A percentile compares a stretch with the other conserved stretches of the same genome.
phyloP scores from a whole-genome alignment of 345 rosid species.

The Euphorbia peplus region DNA sequence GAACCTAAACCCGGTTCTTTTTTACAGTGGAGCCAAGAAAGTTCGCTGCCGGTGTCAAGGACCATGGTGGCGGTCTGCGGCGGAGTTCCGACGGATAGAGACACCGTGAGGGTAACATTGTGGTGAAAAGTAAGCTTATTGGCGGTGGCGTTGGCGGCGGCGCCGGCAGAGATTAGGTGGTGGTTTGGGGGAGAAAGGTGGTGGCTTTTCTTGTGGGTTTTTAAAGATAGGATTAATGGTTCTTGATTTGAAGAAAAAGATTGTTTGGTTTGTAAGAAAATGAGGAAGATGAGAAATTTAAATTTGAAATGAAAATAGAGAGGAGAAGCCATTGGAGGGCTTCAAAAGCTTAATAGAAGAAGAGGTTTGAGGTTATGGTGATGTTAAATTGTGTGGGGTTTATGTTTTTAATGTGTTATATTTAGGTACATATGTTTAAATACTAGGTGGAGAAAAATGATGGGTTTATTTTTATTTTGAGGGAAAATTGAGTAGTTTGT shows the following conservation, averaged over 20 bases:
- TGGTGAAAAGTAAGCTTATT: conserved; percentile 46
- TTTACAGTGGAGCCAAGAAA: conserved; percentile 68
- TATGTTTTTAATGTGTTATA: not conserved
- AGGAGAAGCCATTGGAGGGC: conserved; percentile 20
- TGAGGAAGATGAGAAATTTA: conserved; percentile 29
- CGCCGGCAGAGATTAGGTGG: too few relatives aligned
- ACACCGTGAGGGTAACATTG: conserved; percentile 55
- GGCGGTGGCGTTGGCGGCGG: conserved; percentile 22
- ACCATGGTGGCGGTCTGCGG: conserved; percentile 64
- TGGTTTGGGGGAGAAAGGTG: conserved; percentile 1
- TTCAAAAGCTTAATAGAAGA: too few relatives aligned
- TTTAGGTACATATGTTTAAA: conserved; percentile 7
- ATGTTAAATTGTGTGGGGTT: not conserved
- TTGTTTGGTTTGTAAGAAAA: conserved; percentile 27
- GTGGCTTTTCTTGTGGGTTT: conserved; percentile 23
- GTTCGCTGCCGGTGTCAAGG: conserved; percentile 78
- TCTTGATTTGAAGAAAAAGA: conserved; percentile 35
- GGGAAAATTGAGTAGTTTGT: not conserved
- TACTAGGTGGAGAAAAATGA: not conserved
- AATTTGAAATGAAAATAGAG: not conserved
- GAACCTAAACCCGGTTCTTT: conserved; percentile 28
- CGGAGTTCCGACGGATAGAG: conserved; percentile 63
- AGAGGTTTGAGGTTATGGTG: not conserved
- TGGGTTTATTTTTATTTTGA: not conserved
- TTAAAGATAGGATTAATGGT: conserved; percentile 44